phyloP scores from a whole-genome alignment of 257 asterid genomes.

The Jaltomata sinuosa region DNA sequence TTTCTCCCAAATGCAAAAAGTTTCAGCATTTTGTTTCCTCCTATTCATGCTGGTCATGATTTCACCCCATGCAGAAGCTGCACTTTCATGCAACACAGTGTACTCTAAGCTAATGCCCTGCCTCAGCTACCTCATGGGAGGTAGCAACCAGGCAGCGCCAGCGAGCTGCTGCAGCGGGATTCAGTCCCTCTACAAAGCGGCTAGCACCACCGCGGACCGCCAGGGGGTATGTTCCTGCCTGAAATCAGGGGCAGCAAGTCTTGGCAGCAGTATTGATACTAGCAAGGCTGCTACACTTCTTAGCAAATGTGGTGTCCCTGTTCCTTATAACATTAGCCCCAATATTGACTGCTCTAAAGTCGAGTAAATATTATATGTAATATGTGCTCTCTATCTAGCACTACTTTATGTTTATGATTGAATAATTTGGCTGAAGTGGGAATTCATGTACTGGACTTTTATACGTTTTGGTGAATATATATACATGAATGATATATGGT shows the following conservation, averaged over 20 bases:
- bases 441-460: not conserved
- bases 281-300: not conserved
- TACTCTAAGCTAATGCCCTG: not conserved
- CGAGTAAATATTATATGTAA: not conserved
- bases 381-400: not conserved
- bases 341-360: conserved; percentile 1
- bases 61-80: not conserved
- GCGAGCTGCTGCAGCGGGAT: not conserved
- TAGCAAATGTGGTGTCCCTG: not conserved
- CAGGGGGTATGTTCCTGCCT: not conserved
- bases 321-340: conserved; percentile 8
- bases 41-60: not conserved
- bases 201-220: not conserved
- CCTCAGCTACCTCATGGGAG: conserved; percentile 1
- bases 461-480: not conserved
- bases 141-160: not conserved
- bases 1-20: not conserved
- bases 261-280: not conserved
- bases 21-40: not conserved
- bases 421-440: not conserved
- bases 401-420: not conserved
- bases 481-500: not conserved
- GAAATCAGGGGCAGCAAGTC: not conserved
- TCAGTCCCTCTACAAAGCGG: not conserved
- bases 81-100: not conserved